Evolutionary conservation across 2,329 filamentous ascomycete species (phyloP), one percentile per base, ranked within the genome.

Genomic region (Thermoascus crustaceus): DNA sequence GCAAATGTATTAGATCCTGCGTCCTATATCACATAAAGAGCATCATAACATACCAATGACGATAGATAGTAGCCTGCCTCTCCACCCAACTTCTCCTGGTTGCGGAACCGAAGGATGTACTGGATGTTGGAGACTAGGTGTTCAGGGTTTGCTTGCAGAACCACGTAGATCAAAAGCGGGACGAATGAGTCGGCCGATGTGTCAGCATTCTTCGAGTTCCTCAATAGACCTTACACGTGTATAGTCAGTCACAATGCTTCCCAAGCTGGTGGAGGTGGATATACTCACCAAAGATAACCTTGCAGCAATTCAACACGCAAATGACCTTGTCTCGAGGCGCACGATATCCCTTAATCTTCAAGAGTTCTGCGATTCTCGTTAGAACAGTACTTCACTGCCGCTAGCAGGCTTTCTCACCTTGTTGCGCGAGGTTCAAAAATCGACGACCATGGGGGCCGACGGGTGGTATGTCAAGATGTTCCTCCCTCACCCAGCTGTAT

Each of bases 251-350:
- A 27, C 8, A 13, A 8, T 9, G 20, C 7, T 27, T 22, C 18
- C 19, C 5, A 13, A 4, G 11, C 13, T n/a, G 14, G 2, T 5
- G 27, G 4, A 9, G 19, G 29, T 9, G 9, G 18, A 10, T 14
- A 3, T 13, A 50, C 72, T 48, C 61, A 86, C 84, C 91, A 61
- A 98, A 96, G 44, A 98, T 96, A 44, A 98, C 93, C 64, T 98
- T 98, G 75, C 91, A 98, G 66, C 88, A 95, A 63, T 98, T 98
- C 37, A 98, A 67, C 30, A 96, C 86, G 60, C 91, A 98, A 32
- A 98, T 96, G 37, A 98, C 91, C 63, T 98, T 98, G 68, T 98
- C 91, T 49, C 91, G 72, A 3, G 91, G 91, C n/a, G 91, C 91
- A 47, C 93, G 78, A 56, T 98, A 98, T 6, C 85, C 91, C 54